Evolutionary conservation across 208 protist genomes (phyloP).

Genomic region (Sergeia podlipaevii): DNA sequence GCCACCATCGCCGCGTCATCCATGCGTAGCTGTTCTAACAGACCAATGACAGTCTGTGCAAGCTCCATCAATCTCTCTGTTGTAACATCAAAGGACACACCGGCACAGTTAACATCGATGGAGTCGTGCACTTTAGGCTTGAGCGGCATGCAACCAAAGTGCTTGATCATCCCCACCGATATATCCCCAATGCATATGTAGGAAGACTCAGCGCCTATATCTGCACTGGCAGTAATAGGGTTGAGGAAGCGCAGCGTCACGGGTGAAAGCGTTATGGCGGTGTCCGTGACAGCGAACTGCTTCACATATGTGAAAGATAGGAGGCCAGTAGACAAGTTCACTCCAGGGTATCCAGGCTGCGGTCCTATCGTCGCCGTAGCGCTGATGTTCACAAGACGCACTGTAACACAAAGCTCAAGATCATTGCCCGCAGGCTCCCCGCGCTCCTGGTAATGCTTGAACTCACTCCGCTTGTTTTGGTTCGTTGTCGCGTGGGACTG

Average conservation of each 20-base stretch:
- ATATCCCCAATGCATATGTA: conserved; percentile 58
- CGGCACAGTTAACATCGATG: conserved; percentile 47
- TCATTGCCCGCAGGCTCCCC: conserved; percentile 59
- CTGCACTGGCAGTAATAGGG: conserved; percentile 8
- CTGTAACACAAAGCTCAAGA: conserved; percentile 51
- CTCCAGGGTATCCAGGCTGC: conserved; percentile 14
- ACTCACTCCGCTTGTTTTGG: conserved; percentile 74
- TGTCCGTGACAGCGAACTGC: conserved; percentile 60
- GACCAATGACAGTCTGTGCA: conserved; percentile 24
- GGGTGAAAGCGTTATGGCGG: conserved; percentile 46
- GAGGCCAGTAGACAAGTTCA: conserved; percentile 39
- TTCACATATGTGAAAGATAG: conserved; percentile 67
- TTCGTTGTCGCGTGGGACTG: conserved; percentile 63
- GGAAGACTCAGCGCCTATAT: conserved; percentile 14
- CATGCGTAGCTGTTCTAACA: conserved; percentile 41
- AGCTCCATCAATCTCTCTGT: conserved; percentile 55
- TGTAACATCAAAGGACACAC: conserved; percentile 47
- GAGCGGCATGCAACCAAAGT: conserved; percentile 76
- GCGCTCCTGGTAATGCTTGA: conserved; percentile 61
- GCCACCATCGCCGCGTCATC: conserved; percentile 53
- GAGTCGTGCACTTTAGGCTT: conserved; percentile 66
- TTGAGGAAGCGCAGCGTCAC: conserved; percentile 41
- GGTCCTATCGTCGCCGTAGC: conserved; percentile 21
- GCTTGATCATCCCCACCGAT: conserved; percentile 42
- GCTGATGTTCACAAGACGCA: conserved; percentile 51